phyloP scores from a whole-genome alignment of 345 rosid genomes.

The Eucalyptus cloeziana region DNA sequence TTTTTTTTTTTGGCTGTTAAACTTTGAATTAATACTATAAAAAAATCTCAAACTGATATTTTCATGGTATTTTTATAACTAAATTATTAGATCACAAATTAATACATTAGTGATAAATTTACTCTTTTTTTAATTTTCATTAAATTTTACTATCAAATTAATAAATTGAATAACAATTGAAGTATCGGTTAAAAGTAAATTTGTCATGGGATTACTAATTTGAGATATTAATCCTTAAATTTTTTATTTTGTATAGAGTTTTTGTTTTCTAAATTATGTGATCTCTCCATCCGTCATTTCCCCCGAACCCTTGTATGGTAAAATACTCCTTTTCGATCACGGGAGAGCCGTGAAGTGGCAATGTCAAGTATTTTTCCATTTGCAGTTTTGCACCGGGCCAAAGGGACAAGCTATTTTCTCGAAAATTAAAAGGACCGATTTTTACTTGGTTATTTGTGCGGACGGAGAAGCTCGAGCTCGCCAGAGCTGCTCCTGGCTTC shows the following conservation, averaged over 20 bases:
- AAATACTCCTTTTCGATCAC: not conserved
- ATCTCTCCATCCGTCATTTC: not conserved
- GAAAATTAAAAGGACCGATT: not conserved
- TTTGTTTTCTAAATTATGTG: not conserved
- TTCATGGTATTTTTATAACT: too few species aligned
- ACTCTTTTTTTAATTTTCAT: rapidly evolving
- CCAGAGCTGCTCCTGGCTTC: not conserved
- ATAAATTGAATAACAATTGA: rapidly evolving
- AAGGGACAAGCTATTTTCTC: not conserved
- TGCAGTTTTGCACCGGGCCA: not conserved
- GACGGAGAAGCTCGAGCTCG: not conserved
- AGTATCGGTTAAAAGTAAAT: rapidly evolving
- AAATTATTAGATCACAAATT: too few species aligned
- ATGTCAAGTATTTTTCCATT: not conserved
- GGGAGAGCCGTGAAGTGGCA: not conserved
- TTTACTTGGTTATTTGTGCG: not conserved
- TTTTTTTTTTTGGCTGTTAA: rapidly evolving
- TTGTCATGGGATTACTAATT: too few species aligned
- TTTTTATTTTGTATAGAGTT: not conserved
- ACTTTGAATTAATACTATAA: too few species aligned
- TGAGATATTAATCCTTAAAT: too few species aligned
- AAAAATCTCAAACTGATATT: too few species aligned
- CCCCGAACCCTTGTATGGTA: not conserved
- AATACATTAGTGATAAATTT: too few species aligned
- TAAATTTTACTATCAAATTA: too few species aligned